Evolutionary conservation across 2,329 filamentous ascomycete genomes (phyloP).

Genomic region (Trichophyton equinum): DNA sequence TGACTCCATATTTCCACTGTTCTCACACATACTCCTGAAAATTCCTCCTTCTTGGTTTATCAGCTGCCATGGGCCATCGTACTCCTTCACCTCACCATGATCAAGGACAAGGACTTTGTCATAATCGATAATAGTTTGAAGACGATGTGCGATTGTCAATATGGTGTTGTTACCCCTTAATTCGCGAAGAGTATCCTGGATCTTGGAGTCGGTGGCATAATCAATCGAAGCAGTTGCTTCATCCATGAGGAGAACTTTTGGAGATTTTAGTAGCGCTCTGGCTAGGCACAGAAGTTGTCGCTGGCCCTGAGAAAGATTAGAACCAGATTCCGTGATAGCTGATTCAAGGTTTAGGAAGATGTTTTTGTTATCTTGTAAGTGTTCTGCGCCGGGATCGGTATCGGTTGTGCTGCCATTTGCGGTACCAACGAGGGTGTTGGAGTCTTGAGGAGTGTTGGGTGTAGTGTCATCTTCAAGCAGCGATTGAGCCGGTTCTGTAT

Average conservation of each 20-base stretch:
- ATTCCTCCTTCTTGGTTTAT: constrained; percentile 56
- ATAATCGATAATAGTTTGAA: constrained; percentile 96
- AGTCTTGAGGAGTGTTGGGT: background rate
- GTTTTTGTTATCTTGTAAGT: constrained; percentile 67
- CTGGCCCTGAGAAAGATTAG: constrained; percentile 91
- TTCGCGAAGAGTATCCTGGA: constrained; percentile 92
- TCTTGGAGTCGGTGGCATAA: constrained; percentile 88
- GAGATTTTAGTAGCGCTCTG: constrained; percentile 78
- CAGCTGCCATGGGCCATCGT: constrained; percentile 75
- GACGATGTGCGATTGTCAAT: constrained; percentile 87
- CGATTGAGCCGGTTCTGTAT: background rate
- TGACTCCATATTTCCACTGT: constrained; percentile 49
- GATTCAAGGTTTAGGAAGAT: constrained; percentile 80
- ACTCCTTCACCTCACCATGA: constrained; percentile 77
- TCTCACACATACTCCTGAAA: constrained; percentile 58
- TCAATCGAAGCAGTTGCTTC: constrained; percentile 97
- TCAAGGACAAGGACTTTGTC: constrained; percentile 94
- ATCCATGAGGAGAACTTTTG: constrained; percentile 96
- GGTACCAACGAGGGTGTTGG: constrained; percentile 7
- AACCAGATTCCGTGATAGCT: constrained; percentile 75
- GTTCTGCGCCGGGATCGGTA: constrained; percentile 10
- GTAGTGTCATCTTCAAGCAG: constrained; percentile 2
- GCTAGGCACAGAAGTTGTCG: constrained; percentile 89
- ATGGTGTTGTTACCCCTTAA: constrained; percentile 70
- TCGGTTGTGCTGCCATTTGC: constrained; percentile 1